Evolutionary conservation across 2,329 filamentous ascomycete species (phyloP).

Genomic region (Tolypocladium amazonense): DNA sequence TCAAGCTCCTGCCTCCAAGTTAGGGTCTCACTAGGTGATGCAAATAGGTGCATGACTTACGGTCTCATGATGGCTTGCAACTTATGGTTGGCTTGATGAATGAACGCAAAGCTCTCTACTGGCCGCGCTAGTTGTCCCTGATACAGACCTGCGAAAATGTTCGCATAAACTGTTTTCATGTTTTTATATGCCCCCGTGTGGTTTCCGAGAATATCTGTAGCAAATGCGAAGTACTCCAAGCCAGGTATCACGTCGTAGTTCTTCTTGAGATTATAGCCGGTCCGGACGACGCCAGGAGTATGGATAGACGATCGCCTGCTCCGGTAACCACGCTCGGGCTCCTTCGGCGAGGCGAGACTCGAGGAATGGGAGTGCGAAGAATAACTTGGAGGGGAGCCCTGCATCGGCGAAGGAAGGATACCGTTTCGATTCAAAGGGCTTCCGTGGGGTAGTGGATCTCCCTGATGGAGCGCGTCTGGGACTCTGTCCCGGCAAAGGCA

Average conservation of each 20-base stretch:
- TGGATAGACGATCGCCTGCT: constrained; percentile 44
- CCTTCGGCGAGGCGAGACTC: constrained; percentile 40
- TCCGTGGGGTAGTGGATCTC: constrained; percentile 20
- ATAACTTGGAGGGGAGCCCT: constrained; percentile 40
- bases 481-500: constrained; percentile 47
- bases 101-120: constrained; percentile 66
- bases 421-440: constrained; percentile 36
- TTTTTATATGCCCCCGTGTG: constrained; percentile 70
- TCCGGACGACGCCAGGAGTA: constrained; percentile 17
- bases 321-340: constrained; percentile 32
- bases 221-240: constrained; percentile 79
- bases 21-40: neutral
- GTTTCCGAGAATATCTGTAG: constrained; percentile 75
- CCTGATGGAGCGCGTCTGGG: constrained; percentile 41
- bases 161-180: constrained; percentile 74
- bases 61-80: constrained; percentile 67
- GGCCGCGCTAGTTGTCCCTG: constrained; percentile 80
- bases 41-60: constrained; percentile 34
- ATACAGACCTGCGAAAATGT: constrained; percentile 78
- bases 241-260: constrained; percentile 86
- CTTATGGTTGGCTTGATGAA: constrained; percentile 44
- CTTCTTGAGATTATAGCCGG: constrained; percentile 23
- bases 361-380: constrained; percentile 38
- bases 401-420: constrained; percentile 38
- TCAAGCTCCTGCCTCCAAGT: constrained; percentile 30